These are phyloP conservation scores for Moesziomyces antarcticus DNA, from an alignment of 1,284 basidiomycete species.

Conservation along the genomic window DNA sequence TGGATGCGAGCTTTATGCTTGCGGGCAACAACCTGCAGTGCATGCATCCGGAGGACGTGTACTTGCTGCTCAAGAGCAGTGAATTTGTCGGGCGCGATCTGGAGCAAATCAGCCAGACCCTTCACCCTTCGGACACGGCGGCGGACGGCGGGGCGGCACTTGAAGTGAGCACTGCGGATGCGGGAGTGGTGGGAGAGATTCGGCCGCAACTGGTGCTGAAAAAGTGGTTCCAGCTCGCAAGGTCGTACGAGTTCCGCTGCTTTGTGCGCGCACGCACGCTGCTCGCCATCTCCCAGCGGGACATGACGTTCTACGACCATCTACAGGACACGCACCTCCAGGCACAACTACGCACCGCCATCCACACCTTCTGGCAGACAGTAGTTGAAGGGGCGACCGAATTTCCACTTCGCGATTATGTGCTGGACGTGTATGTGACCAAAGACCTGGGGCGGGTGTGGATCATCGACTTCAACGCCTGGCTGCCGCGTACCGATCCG, in stretches of 20 bases:
- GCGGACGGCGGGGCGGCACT: not conserved
- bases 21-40: slow-evolving; percentile 88
- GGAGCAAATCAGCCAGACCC: slow-evolving; percentile 68
- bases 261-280: slow-evolving; percentile 38
- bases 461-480: slow-evolving; percentile 91
- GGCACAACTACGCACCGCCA: slow-evolving; percentile 72
- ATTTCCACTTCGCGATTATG: slow-evolving; percentile 68
- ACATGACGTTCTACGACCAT: slow-evolving; percentile 82
- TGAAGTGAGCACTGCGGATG: not conserved
- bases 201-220: slow-evolving; percentile 80
- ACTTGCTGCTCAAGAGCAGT: slow-evolving; percentile 90
- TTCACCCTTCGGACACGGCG: too few relatives aligned
- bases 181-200: not conserved
- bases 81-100: slow-evolving; percentile 89
- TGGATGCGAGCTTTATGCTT: slow-evolving; percentile 89
- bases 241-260: slow-evolving; percentile 70
- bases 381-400: slow-evolving; percentile 70
- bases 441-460: slow-evolving; percentile 80
- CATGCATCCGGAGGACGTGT: slow-evolving; percentile 86
- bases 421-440: slow-evolving; percentile 87
- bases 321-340: slow-evolving; percentile 72
- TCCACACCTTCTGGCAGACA: slow-evolving; percentile 77
- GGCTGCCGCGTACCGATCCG: slow-evolving; percentile 83
- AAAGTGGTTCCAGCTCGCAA: slow-evolving; percentile 88
- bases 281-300: slow-evolving; percentile 86